These are phyloP conservation scores for Trametes elegans DNA, from an alignment of 768 basidiomycete genomes.

Conservation along the genomic window DNA sequence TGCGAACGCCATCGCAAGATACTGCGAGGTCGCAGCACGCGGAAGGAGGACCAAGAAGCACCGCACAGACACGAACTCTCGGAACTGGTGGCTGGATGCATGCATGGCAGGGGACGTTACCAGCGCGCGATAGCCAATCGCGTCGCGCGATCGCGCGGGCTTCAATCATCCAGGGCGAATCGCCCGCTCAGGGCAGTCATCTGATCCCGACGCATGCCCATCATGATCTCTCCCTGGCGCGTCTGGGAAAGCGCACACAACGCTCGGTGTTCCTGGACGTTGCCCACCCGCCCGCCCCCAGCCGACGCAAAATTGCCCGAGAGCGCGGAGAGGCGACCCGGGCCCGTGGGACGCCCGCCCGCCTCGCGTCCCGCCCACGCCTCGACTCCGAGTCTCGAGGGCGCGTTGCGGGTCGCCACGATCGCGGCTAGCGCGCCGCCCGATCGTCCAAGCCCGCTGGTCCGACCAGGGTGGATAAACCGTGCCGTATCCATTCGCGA, in stretches of 20 bases:
- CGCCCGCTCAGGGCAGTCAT: background rate
- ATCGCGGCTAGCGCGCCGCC: too few species aligned
- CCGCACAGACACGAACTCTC: background rate
- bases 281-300: background rate
- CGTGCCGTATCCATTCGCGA: background rate
- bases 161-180: background rate
- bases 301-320: background rate
- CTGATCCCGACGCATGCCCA: slow-evolving; percentile 9
- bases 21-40: background rate
- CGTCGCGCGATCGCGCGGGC: background rate
- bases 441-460: too few species aligned
- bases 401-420: too few species aligned
- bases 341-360: background rate
- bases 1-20: background rate
- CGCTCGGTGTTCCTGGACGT: background rate
- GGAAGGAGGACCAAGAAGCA: background rate
- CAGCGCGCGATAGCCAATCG: slow-evolving; percentile 3
- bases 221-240: too few species aligned
- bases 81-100: too few species aligned
- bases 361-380: too few species aligned
- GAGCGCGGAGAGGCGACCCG: too few species aligned
- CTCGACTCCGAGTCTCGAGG: too few species aligned
- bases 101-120: background rate
- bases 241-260: too few species aligned
- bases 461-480: background rate